Evolutionary conservation across 2,329 filamentous ascomycete genomes (phyloP).

Genomic region (Ustulina deusta): DNA sequence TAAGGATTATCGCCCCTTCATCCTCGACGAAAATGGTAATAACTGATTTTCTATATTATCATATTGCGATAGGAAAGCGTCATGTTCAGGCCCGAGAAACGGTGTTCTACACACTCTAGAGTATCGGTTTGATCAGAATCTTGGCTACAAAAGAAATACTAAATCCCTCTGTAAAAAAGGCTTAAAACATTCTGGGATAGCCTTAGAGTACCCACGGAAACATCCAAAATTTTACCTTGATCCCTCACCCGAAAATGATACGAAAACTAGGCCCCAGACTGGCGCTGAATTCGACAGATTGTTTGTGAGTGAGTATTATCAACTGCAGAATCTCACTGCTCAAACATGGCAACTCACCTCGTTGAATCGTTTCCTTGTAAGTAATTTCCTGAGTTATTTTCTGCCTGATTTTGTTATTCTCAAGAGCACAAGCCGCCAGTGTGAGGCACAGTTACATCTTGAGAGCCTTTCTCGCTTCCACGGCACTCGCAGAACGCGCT

Average conservation of each 20-base stretch:
- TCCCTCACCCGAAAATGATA: background rate
- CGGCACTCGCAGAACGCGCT: background rate
- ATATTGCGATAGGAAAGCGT: background rate
- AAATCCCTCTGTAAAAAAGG: background rate
- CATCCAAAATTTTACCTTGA: constrained; percentile 13
- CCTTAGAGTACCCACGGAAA: constrained; percentile 5
- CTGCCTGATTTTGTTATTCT: background rate
- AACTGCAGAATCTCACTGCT: accelerated
- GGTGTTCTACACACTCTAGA: too few species aligned
- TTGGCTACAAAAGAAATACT: background rate
- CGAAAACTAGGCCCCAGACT: background rate
- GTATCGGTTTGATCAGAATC: background rate
- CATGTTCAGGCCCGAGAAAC: background rate
- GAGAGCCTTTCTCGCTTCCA: background rate
- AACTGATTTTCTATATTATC: background rate
- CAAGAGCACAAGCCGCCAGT: too few species aligned
- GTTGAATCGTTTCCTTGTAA: constrained; percentile 13
- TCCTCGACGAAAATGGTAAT: background rate
- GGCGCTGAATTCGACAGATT: constrained; percentile 5
- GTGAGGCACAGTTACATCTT: background rate
- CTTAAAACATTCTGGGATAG: constrained; percentile 6
- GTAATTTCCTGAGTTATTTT: background rate
- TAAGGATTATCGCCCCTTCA: background rate
- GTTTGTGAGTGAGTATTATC: background rate
- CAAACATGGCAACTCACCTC: background rate